A percentile compares a stretch with the other conserved stretches of the same genome.
Conservation (phyloP, 306 rosid genomes). For the Quercus engelmannii region DNA sequence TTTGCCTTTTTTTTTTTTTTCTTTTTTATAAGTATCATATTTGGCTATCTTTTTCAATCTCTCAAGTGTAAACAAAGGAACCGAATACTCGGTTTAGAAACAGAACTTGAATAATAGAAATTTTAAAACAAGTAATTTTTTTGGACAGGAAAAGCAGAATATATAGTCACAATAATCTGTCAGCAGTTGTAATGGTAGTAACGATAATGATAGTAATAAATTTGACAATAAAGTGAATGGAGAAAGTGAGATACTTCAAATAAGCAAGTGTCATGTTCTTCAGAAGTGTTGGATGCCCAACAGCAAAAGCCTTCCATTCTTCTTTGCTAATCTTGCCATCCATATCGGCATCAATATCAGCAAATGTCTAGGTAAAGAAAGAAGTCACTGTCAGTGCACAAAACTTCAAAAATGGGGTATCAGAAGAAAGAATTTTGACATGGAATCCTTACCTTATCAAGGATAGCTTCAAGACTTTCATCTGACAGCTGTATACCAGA, state of each 20-base stretch:
- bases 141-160: background rate
- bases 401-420: background rate
- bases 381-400: background rate
- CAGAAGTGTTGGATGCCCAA: slow-evolving; percentile 46
- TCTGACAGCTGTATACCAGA: slow-evolving; percentile 38
- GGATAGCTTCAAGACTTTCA: slow-evolving; percentile 48
- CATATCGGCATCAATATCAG: slow-evolving; percentile 53
- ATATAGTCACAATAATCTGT: background rate
- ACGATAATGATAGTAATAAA: background rate
- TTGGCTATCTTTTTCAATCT: background rate
- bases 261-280: slow-evolving; percentile 62
- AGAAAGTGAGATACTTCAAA: slow-evolving; percentile 40
- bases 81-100: background rate
- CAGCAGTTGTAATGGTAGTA: background rate
- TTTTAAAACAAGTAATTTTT: background rate
- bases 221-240: background rate
- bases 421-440: background rate
- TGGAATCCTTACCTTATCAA: slow-evolving; percentile 41
- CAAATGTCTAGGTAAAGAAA: slow-evolving; percentile 46
- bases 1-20: too few relatives aligned
- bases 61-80: background rate
- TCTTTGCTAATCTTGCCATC: slow-evolving; percentile 68
- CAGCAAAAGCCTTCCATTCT: slow-evolving; percentile 57
- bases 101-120: background rate
- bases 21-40: too few relatives aligned